These are phyloP conservation scores for Alnus rubra DNA, from an alignment of 306 rosid species.

Conservation along the genomic window DNA sequence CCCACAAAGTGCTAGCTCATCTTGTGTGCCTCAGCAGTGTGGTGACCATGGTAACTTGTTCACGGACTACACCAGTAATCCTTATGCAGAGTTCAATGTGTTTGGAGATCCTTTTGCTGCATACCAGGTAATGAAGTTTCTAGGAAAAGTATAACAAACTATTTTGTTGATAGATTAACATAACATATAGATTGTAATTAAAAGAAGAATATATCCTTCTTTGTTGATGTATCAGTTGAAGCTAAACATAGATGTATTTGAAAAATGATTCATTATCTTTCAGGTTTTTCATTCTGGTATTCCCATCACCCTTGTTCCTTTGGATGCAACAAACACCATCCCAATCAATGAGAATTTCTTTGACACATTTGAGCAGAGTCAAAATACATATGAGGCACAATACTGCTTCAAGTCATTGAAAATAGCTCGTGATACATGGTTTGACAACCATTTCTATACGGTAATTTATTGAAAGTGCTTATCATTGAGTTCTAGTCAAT, in stretches of 20 bases:
- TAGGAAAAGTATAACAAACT: neutral
- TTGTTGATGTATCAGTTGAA: neutral
- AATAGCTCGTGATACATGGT: slow-evolving; percentile 79
- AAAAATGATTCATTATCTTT: slow-evolving; percentile 2
- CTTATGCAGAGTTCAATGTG: slow-evolving; percentile 88
- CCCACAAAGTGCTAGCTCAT: slow-evolving; percentile 56
- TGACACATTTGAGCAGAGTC: slow-evolving; percentile 59
- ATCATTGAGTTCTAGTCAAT: neutral
- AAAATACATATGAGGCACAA: slow-evolving; percentile 70
- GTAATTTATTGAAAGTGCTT: slow-evolving; percentile 38
- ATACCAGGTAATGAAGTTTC: slow-evolving; percentile 57
- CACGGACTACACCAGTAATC: slow-evolving; percentile 65
- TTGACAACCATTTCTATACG: slow-evolving; percentile 57
- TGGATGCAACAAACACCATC: slow-evolving; percentile 91
- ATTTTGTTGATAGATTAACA: neutral
- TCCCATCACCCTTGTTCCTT: slow-evolving; percentile 87
- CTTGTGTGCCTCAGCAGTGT: slow-evolving; percentile 74
- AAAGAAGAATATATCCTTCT: neutral
- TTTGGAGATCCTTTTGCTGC: slow-evolving; percentile 97
- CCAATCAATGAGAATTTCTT: slow-evolving; percentile 68
- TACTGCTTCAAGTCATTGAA: slow-evolving; percentile 81
- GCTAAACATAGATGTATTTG: slow-evolving; percentile 9
- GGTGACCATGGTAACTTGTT: slow-evolving; percentile 82
- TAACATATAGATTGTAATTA: neutral
- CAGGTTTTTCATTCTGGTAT: slow-evolving; percentile 94